Conservation (phyloP, 2,329 filamentous ascomycete genomes). For the Epichloe festucae region DNA sequence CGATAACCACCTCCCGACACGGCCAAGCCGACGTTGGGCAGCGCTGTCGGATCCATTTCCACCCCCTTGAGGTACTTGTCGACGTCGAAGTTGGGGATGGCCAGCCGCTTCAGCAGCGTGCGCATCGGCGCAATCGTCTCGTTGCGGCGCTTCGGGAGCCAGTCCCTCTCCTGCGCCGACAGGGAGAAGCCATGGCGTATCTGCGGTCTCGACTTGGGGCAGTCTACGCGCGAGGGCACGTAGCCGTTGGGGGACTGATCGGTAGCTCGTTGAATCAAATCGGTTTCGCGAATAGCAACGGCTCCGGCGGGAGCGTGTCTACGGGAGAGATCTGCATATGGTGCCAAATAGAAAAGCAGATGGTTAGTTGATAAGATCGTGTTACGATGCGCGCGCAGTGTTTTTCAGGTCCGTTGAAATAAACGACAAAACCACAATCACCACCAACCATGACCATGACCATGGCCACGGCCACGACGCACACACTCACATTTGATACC, state of each 20-base stretch:
- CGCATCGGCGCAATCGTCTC: conserved; percentile 66
- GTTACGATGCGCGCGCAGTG: no score
- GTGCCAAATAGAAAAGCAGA: no score
- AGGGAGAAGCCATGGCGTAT: conserved; percentile 50
- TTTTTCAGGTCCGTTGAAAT: no score
- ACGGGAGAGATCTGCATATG: neutral
- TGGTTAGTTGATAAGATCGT: no score
- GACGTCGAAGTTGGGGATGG: conserved; percentile 70
- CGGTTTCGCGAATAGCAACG: conserved; percentile 1
- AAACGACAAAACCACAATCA: neutral
- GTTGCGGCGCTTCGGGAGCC: conserved; percentile 58
- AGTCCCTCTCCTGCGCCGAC: conserved; percentile 57
- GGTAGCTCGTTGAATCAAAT: conserved; percentile 15
- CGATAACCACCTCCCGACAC: conserved; percentile 77
- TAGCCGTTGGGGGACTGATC: conserved; percentile 41
- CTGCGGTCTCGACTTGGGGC: conserved; percentile 54
- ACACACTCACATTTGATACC: conserved; percentile 3
- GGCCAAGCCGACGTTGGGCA: conserved; percentile 57
- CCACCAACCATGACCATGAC: neutral
- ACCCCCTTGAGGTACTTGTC: conserved; percentile 46
- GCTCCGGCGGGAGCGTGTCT: neutral
- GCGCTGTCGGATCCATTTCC: conserved; percentile 18
- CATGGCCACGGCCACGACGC: neutral
- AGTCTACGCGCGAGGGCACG: conserved; percentile 52
- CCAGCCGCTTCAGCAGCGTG: conserved; percentile 56